Conservation (phyloP, 331 rosid genomes). For the Arachis monticola region DNA sequence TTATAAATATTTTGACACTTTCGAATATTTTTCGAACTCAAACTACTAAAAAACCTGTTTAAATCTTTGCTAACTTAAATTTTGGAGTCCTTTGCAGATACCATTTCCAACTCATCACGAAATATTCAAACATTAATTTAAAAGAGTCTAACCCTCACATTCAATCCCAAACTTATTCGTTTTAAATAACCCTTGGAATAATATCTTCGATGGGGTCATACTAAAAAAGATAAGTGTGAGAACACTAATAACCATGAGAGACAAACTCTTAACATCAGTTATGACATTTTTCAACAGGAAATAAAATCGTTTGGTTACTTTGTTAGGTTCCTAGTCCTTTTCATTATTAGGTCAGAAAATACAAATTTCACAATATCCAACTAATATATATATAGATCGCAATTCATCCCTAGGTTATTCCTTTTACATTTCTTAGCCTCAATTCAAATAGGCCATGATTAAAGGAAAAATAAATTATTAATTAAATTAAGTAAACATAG, state of each 20-base stretch:
- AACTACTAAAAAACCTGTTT: too few species aligned
- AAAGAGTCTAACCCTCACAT: too few species aligned
- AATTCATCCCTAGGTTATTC: neutral
- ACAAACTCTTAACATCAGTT: slow-evolving; percentile 15
- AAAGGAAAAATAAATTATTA: neutral
- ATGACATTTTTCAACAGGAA: slow-evolving; percentile 1
- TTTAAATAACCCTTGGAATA: too few species aligned
- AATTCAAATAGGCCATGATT: slow-evolving; percentile 7
- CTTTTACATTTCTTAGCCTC: neutral
- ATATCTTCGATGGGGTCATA: too few species aligned
- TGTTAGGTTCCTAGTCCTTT: slow-evolving; percentile 36
- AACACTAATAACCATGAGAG: neutral
- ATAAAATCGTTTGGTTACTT: slow-evolving; percentile 9
- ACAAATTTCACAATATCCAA: slow-evolving; percentile 29
- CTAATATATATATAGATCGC: neutral
- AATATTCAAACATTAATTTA: too few species aligned
- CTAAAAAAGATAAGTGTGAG: neutral
- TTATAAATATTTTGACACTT: too few species aligned
- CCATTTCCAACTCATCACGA: too few species aligned
- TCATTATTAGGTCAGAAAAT: neutral
- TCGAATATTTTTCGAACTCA: too few species aligned
- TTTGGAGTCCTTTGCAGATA: too few species aligned
- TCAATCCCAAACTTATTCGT: too few species aligned
- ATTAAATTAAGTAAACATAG: neutral
- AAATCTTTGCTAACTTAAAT: too few species aligned